A percentile compares a stretch with the other conserved stretches of the same genome.
Conservation (phyloP, 441 rosid species). For the Populus hybrid region DNA sequence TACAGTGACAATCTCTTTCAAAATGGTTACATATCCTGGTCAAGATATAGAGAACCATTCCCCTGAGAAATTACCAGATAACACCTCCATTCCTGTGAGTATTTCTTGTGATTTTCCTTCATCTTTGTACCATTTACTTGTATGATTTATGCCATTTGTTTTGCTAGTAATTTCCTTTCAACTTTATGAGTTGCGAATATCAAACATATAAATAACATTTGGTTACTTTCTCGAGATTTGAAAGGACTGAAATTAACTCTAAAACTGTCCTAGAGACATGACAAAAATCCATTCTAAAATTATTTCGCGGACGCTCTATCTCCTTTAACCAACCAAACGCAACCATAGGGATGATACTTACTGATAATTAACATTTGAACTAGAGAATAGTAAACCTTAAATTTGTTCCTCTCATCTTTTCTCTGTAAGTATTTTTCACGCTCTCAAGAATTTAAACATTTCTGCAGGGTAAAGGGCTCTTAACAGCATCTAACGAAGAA, state of each 20-base stretch:
- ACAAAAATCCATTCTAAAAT: no score
- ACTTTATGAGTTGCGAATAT: background rate
- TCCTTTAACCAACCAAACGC: no score
- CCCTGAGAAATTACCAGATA: slow-evolving; percentile 24
- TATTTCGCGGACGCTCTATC: no score
- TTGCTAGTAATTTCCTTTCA: no score
- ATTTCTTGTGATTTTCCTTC: background rate
- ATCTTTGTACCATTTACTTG: background rate
- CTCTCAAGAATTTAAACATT: background rate
- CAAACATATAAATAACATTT: no score
- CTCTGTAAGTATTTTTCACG: background rate
- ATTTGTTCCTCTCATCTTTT: background rate
- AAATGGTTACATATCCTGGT: slow-evolving; percentile 29
- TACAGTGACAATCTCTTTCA: slow-evolving; percentile 28
- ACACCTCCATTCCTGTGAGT: slow-evolving; percentile 35
- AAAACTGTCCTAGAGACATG: no score
- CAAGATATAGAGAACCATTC: slow-evolving; percentile 25
- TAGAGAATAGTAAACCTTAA: background rate
- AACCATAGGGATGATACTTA: background rate
- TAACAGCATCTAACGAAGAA: slow-evolving; percentile 31
- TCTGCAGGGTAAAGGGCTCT: slow-evolving; percentile 38
- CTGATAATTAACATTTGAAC: background rate
- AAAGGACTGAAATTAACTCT: no score
- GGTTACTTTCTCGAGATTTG: no score
- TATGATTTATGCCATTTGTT: background rate